phyloP scores from a whole-genome alignment of 208 protist species.

The Trypanosoma lewisi region DNA sequence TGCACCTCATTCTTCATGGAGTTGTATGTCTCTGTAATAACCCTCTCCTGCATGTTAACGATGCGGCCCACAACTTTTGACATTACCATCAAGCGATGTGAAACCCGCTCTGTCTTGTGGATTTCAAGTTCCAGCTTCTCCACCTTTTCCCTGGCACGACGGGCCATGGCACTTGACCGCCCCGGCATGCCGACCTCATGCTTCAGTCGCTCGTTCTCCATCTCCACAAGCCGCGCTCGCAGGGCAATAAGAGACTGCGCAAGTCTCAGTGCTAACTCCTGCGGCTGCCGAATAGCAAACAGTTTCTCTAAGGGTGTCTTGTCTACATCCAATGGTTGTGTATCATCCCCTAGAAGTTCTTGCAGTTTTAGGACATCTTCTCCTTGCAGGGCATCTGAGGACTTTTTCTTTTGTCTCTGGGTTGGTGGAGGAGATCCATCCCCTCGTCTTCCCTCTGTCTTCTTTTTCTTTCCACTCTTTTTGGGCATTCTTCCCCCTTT shows the following conservation, averaged over 20 bases:
- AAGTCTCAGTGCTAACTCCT: slow-evolving; percentile 52
- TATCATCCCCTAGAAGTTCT: background rate
- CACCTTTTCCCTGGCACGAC: slow-evolving; percentile 49
- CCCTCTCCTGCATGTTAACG: slow-evolving; percentile 29
- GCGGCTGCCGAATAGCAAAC: slow-evolving; percentile 32
- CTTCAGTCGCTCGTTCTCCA: slow-evolving; percentile 41
- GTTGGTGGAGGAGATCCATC: background rate
- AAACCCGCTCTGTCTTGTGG: slow-evolving; percentile 41
- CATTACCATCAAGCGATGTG: slow-evolving; percentile 49
- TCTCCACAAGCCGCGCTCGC: slow-evolving; percentile 34
- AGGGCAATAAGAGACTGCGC: slow-evolving; percentile 50
- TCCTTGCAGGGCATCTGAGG: background rate
- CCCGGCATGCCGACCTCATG: slow-evolving; percentile 16
- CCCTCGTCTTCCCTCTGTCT: too few species aligned
- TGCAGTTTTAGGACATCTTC: background rate
- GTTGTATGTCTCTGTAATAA: slow-evolving; percentile 24
- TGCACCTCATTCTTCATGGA: slow-evolving; percentile 51
- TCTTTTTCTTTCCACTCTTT: background rate
- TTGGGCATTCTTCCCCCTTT: slow-evolving; percentile 2
- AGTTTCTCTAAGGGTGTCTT: slow-evolving; percentile 10
- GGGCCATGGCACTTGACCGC: slow-evolving; percentile 19
- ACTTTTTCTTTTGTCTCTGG: background rate
- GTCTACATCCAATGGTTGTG: background rate
- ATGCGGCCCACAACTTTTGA: slow-evolving; percentile 50
- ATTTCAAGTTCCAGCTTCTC: slow-evolving; percentile 60